phyloP scores from a whole-genome alignment of 2,329 filamentous ascomycete genomes.

The Aspergillus sp. region DNA sequence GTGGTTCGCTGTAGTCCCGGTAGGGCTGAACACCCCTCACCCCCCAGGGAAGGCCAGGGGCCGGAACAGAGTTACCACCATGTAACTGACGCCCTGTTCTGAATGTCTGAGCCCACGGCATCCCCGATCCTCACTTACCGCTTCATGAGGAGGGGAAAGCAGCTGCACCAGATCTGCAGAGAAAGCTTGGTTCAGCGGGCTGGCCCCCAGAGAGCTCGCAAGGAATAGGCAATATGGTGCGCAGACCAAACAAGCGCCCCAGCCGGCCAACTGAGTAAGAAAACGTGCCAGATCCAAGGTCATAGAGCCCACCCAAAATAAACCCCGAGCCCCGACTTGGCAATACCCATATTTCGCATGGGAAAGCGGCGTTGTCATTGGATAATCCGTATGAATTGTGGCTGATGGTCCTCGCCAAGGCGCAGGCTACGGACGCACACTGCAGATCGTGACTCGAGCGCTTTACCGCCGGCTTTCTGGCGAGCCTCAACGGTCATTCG shows the following conservation, averaged over 20 bases:
- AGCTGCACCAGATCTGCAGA: neutral
- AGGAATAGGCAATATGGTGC: neutral
- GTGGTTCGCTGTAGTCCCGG: conserved; percentile 6
- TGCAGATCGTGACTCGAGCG: conserved; percentile 3
- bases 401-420: conserved; percentile 5
- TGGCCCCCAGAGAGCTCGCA: neutral
- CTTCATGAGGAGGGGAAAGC: neutral
- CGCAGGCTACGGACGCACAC: conserved; percentile 3
- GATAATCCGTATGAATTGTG: neutral
- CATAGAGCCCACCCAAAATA: neutral
- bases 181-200: neutral
- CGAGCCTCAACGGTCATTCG: conserved; percentile 1
- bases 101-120: neutral
- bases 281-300: neutral
- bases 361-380: neutral
- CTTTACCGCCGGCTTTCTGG: conserved; percentile 2
- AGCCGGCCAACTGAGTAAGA: neutral
- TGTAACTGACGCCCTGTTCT: neutral
- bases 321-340: neutral
- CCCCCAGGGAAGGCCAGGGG: neutral
- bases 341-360: neutral
- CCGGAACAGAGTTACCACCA: no score
- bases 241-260: neutral
- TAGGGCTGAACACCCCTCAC: conserved; percentile 15
- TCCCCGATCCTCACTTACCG: neutral